Evolutionary conservation across 148 eudicot genomes (phyloP).

Genomic region (Oxyria digyna): DNA sequence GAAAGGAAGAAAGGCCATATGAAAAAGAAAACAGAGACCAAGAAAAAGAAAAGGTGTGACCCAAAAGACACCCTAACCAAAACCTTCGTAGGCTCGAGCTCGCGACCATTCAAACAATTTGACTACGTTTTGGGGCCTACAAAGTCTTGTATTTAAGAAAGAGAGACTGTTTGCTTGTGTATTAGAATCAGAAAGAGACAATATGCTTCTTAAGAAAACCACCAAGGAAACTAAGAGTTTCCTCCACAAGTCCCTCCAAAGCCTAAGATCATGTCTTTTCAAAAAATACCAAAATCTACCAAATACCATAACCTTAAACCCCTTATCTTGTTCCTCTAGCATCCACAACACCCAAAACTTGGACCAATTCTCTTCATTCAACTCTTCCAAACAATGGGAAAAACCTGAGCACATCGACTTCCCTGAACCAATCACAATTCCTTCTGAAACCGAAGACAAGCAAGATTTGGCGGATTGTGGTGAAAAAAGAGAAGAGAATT

Average conservation of each 20-base stretch:
- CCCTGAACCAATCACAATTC: neutral
- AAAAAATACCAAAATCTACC: conserved; percentile 32
- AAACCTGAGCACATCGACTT: conserved; percentile 6
- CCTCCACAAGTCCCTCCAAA: conserved; percentile 39
- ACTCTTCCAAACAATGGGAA: conserved; percentile 19
- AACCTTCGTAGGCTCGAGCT: neutral
- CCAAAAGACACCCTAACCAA: neutral
- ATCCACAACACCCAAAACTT: conserved; percentile 21
- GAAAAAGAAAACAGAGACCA: too few relatives aligned
- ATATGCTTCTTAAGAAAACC: conserved; percentile 41
- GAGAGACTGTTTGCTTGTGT: neutral
- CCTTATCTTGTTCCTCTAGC: conserved; percentile 18
- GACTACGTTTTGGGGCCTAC: too few relatives aligned
- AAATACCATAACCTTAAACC: conserved; percentile 24
- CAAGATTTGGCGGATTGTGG: neutral
- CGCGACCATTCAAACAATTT: too few relatives aligned
- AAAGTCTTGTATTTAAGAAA: neutral
- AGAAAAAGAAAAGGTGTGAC: too few relatives aligned
- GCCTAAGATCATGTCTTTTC: conserved; percentile 34
- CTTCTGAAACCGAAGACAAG: neutral
- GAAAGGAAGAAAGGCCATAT: too few relatives aligned
- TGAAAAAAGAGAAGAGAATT: conserved; percentile 11
- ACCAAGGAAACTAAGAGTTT: conserved; percentile 40
- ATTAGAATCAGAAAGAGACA: neutral
- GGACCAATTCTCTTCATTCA: conserved; percentile 17